phyloP scores from a whole-genome alignment of 352 stramenopile genomes.

The Phytopythium oedochilum region DNA sequence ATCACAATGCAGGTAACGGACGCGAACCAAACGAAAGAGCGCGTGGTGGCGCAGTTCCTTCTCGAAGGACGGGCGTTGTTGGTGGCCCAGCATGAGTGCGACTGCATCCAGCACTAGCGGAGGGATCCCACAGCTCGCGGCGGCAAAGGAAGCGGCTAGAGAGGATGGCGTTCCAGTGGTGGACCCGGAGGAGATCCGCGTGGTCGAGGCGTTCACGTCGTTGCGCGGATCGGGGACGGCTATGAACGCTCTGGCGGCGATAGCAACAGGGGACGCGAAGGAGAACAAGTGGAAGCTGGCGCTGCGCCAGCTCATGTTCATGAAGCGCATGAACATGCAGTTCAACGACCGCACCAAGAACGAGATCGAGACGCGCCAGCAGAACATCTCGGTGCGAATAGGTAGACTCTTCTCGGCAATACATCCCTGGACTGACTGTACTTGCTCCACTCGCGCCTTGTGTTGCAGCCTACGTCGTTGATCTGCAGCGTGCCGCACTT shows the following conservation, averaged over 20 bases:
- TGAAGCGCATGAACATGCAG: conserved; percentile 81
- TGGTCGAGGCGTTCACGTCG: conserved; percentile 4
- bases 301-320: conserved; percentile 78
- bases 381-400: conserved; percentile 60
- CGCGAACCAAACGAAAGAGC: too few relatives aligned
- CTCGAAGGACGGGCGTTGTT: too few relatives aligned
- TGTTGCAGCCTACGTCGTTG: conserved; percentile 45
- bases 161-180: neutral
- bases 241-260: neutral
- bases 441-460: neutral
- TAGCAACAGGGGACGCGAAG: neutral
- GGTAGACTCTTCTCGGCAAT: too few relatives aligned
- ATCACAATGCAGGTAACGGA: too few relatives aligned
- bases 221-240: neutral
- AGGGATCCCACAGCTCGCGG: neutral
- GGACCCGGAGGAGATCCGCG: conserved; percentile 2
- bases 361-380: conserved; percentile 72
- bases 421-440: too few relatives aligned
- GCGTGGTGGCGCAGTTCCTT: too few relatives aligned
- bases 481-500: conserved; percentile 79
- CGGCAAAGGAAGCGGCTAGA: neutral
- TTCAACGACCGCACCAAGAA: conserved; percentile 73
- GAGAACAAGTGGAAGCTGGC: conserved; percentile 76
- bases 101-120: neutral
- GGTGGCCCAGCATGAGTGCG: neutral